Evolutionary conservation across 192 early-diverging fungal species (phyloP).

Genomic region (Entomortierella beljakovae): DNA sequence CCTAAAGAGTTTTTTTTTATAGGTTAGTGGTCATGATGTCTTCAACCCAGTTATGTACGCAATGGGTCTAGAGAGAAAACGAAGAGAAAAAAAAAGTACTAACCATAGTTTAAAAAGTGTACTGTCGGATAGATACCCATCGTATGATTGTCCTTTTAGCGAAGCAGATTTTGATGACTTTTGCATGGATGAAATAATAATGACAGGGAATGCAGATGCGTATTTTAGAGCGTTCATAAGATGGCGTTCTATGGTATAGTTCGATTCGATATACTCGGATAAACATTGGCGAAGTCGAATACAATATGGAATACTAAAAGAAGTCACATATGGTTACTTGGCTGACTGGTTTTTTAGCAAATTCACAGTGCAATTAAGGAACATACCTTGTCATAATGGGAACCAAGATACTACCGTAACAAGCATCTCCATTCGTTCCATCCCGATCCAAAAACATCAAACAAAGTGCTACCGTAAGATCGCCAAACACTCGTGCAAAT

Average conservation of each 20-base stretch:
- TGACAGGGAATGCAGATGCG: slow-evolving; percentile 83
- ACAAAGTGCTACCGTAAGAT: slow-evolving; percentile 76
- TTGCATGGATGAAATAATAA: slow-evolving; percentile 66
- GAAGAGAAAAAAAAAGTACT: not conserved
- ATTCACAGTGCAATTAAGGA: not conserved
- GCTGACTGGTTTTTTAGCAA: not conserved
- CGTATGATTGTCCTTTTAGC: slow-evolving; percentile 18
- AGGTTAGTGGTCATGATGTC: too few relatives aligned
- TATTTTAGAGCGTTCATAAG: slow-evolving; percentile 96
- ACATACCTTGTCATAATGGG: slow-evolving; percentile 78
- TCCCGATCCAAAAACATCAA: slow-evolving; percentile 63
- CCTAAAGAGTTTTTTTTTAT: slow-evolving; percentile 40
- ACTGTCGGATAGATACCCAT: slow-evolving; percentile 43
- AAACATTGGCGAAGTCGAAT: slow-evolving; percentile 86
- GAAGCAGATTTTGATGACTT: slow-evolving; percentile 51
- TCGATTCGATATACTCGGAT: slow-evolving; percentile 73
- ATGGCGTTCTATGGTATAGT: slow-evolving; percentile 69
- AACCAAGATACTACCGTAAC: slow-evolving; percentile 62
- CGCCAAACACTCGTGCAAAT: slow-evolving; percentile 90
- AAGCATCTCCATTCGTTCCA: slow-evolving; percentile 48
- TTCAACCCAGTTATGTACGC: too few relatives aligned
- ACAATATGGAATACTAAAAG: slow-evolving; percentile 75
- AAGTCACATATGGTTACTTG: not conserved
- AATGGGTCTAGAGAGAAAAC: too few relatives aligned
- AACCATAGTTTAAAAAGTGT: slow-evolving; percentile 51